Conservation (phyloP, 1,284 basidiomycete genomes). For the Moniliella sp. region DNA sequence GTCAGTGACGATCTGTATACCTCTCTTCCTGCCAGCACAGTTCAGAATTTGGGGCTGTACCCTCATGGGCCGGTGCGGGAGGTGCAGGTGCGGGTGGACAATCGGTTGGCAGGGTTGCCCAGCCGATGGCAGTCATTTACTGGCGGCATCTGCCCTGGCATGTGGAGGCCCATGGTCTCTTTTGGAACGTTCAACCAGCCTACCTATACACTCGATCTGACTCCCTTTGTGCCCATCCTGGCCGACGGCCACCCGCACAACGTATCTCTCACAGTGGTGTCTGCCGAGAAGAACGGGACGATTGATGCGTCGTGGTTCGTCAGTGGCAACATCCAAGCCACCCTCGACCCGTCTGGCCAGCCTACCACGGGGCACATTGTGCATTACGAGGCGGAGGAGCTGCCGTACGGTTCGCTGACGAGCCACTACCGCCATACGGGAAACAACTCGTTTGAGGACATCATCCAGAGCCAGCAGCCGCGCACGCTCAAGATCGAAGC, state of each 20-base stretch:
- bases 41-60: constrained; percentile 38
- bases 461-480: neutral
- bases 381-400: neutral
- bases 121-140: constrained; percentile 61
- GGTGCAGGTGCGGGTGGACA: constrained; percentile 54
- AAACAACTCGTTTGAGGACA: no score
- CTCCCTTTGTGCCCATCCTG: constrained; percentile 52
- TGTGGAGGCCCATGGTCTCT: constrained; percentile 57
- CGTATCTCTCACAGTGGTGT: constrained; percentile 50
- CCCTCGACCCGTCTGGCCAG: constrained; percentile 6
- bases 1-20: constrained; percentile 44
- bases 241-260: constrained; percentile 49
- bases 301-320: constrained; percentile 54
- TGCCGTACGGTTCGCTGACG: constrained; percentile 1
- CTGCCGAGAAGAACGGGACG: constrained; percentile 46
- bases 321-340: constrained; percentile 47
- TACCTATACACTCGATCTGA: constrained; percentile 54
- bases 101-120: constrained; percentile 50
- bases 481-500: neutral
- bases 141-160: constrained; percentile 51
- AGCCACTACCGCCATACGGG: neutral
- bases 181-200: constrained; percentile 58
- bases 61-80: constrained; percentile 47
- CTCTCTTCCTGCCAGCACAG: constrained; percentile 41
- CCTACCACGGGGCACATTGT: constrained; percentile 9